These are phyloP conservation scores for Salmacisia buchloeana DNA, from an alignment of 1,284 basidiomycete genomes.

Conservation along the genomic window DNA sequence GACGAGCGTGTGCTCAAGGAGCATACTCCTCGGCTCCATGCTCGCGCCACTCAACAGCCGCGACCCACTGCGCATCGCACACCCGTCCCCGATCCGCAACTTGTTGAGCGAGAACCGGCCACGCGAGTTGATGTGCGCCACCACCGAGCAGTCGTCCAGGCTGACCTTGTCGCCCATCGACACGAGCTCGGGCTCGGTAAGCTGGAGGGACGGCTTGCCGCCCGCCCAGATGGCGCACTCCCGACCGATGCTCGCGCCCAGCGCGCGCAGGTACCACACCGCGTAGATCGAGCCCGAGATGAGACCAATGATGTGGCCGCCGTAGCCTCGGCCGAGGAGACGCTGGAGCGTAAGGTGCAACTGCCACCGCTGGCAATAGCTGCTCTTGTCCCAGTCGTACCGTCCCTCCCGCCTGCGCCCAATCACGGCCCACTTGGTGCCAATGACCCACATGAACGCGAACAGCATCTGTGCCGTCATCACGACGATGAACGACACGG, in stretches of 20 bases:
- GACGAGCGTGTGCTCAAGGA: constrained; percentile 48
- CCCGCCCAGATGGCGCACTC: constrained; percentile 49
- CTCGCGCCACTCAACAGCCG: constrained; percentile 46
- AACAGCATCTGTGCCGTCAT: constrained; percentile 38
- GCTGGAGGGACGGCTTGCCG: constrained; percentile 47
- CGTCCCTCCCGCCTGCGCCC: constrained; percentile 48
- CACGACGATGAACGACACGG: constrained; percentile 43
- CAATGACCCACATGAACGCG: constrained; percentile 43
- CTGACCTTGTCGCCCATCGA: constrained; percentile 47
- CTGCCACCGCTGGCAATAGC: constrained; percentile 51
- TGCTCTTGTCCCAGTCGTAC: constrained; percentile 51
- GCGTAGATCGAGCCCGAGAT: constrained; percentile 43
- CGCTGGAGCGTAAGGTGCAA: constrained; percentile 45
- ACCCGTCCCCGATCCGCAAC: constrained; percentile 47
- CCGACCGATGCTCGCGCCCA: constrained; percentile 44
- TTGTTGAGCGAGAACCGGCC: constrained; percentile 49
- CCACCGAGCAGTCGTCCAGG: constrained; percentile 49
- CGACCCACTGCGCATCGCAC: constrained; percentile 46
- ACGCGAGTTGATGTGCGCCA: constrained; percentile 50
- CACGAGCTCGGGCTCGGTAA: constrained; percentile 49
- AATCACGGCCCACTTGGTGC: constrained; percentile 48
- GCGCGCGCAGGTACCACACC: constrained; percentile 46
- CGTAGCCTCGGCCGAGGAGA: constrained; percentile 41
- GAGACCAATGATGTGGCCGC: constrained; percentile 45
- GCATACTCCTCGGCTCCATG: constrained; percentile 49